Percentiles rank a stretch among this genome's conserved stretches.
Evolutionary conservation across 768 basidiomycete genomes (phyloP).

Genomic region (Sistotremastrum suecicum): DNA sequence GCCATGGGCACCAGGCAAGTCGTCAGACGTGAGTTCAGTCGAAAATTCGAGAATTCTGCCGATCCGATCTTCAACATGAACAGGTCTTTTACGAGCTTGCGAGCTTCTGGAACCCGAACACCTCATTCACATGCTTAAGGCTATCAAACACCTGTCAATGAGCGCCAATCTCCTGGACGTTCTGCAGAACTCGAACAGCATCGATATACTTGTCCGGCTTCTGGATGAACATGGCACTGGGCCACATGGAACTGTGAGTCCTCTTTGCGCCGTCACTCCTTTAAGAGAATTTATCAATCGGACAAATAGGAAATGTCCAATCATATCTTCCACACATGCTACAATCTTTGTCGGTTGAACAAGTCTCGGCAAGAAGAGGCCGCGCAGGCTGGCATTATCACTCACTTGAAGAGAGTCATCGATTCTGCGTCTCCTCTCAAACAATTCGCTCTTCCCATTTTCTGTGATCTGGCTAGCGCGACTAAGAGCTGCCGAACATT

Average conservation of each 20-base stretch:
- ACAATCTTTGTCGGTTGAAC: constrained; percentile 89
- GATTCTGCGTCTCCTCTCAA: constrained; percentile 83
- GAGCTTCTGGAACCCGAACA: constrained; percentile 79
- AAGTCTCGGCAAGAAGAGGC: constrained; percentile 95
- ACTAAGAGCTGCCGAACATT: constrained; percentile 84
- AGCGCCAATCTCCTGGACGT: constrained; percentile 81
- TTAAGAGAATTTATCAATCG: constrained; percentile 1
- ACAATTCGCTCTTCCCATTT: constrained; percentile 92
- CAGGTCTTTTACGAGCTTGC: constrained; percentile 80
- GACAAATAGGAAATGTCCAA: constrained; percentile 82
- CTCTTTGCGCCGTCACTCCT: background rate
- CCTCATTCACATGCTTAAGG: constrained; percentile 81
- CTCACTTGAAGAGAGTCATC: constrained; percentile 80
- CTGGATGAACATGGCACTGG: constrained; percentile 71
- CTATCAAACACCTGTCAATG: constrained; percentile 94
- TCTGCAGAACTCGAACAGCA: constrained; percentile 88
- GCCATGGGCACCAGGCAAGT: constrained; percentile 86
- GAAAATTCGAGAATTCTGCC: background rate
- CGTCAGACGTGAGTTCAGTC: constrained; percentile 55
- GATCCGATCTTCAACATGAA: constrained; percentile 48
- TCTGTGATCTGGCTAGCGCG: constrained; percentile 92
- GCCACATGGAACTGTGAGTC: constrained; percentile 63
- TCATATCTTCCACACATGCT: constrained; percentile 94
- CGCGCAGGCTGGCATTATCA: constrained; percentile 89
- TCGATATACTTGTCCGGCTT: constrained; percentile 79